Evolutionary conservation across 306 rosid species (phyloP).

Genomic region (Morella rubra): DNA sequence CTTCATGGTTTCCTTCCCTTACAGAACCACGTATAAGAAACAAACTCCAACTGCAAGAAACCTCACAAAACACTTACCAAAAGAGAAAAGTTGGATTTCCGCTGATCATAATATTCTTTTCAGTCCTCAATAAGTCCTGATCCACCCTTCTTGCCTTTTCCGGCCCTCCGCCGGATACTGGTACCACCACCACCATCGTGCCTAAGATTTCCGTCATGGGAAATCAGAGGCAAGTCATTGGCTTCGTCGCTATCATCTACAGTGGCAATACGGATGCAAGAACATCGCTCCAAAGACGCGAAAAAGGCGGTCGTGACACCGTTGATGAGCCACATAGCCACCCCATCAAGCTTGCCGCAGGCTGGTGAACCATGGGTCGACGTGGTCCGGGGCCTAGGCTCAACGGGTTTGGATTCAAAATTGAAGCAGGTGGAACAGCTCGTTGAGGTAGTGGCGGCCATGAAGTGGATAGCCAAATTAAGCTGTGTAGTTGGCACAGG

Average conservation of each 20-base stretch:
- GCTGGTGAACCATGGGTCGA: constrained; percentile 37
- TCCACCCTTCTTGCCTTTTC: constrained; percentile 48
- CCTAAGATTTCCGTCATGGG: constrained; percentile 61
- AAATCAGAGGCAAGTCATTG: constrained; percentile 68
- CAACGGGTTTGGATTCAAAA: constrained; percentile 43
- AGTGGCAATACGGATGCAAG: constrained; percentile 76
- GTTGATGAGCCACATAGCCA: constrained; percentile 74
- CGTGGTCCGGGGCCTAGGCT: constrained; percentile 33
- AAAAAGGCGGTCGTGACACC: constrained; percentile 65
- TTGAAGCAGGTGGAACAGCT: constrained; percentile 49
- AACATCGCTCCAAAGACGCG: constrained; percentile 66
- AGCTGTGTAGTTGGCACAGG: constrained; percentile 10
- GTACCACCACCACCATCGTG: constrained; percentile 25
- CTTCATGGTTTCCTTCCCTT: constrained; percentile 14
- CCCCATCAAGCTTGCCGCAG: constrained; percentile 64
- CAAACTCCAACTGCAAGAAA: constrained; percentile 25
- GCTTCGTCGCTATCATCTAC: constrained; percentile 55
- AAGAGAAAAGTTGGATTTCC: not conserved
- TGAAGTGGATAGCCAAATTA: constrained; percentile 26
- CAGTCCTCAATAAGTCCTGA: constrained; percentile 20
- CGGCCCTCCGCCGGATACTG: constrained; percentile 48
- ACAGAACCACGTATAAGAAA: constrained; percentile 32
- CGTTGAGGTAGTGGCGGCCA: constrained; percentile 67
- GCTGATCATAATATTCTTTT: not conserved
- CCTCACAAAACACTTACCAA: constrained; percentile 37